Base-by-base conservation (phyloP, 495 filamentous ascomycete genomes). In the Hypoxylon cercidicola region DNA sequence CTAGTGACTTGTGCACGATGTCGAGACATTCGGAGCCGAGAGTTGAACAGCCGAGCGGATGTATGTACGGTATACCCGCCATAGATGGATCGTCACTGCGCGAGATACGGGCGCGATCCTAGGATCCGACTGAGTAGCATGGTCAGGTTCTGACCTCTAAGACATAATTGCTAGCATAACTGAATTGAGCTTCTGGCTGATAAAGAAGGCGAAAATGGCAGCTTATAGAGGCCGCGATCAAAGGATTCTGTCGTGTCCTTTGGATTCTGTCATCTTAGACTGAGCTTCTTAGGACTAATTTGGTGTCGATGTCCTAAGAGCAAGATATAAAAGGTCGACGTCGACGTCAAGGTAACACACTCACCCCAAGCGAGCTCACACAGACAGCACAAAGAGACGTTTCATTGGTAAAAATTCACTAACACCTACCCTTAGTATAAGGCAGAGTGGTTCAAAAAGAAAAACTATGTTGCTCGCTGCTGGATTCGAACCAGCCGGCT, bases 251-350 rank as follows among this genome's bases (percentile, higher is more conserved):
- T 43, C 15, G 4, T 3, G 40, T 16, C 40, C 16, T 19, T 16
- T 16, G 2, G 40, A 3, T 37, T 32, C 23, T 19, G 49, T 18
- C 18, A 18, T 9, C 13, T 18, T 13, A 15, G 47, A 4, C 13
- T 11, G 37, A 25, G 39, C 28, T 15, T 47, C 37, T 16, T 18
- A 9, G 32, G 25, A 7, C n/a, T 1, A 11, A 45, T 21, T 28
- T 21, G 10, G 6, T 8, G 19, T 35, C 23, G 15, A 44, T 18
- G 19, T 40, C 7, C 44, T 13, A 39, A 57, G 37, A 19, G 6
- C 8, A 57, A 21, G 15, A 39, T 45, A 63, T 57, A 63, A 51
- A 57, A 55, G 15, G 30, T 39, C 16, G 10, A 37, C n/a, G n/a
- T n/a, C n/a, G 18, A 16, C 30, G 3, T n/a, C n/a, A 40, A 23